Conservation (phyloP, 805 yeast genomes). For the Candida arabinofermentans region DNA sequence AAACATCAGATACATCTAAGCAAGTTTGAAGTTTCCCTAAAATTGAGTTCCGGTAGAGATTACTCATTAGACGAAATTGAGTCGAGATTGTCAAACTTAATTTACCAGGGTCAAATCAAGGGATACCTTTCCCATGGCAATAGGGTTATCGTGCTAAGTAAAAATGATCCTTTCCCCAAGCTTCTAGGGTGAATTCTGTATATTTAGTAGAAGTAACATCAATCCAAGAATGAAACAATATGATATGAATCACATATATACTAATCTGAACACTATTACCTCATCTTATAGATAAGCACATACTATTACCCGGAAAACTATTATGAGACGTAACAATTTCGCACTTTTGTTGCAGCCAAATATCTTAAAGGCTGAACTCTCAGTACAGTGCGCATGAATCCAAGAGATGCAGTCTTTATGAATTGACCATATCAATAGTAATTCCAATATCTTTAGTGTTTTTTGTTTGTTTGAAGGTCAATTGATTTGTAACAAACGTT, state of each 20-base stretch:
- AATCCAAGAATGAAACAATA: too few relatives aligned
- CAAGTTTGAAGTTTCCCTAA: slow-evolving; percentile 7
- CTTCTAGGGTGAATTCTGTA: slow-evolving; percentile 12
- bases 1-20: slow-evolving; percentile 19
- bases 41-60: slow-evolving; percentile 14
- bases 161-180: slow-evolving; percentile 66
- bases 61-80: slow-evolving; percentile 54
- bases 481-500: background rate
- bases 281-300: background rate
- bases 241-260: too few relatives aligned
- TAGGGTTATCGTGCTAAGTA: slow-evolving; percentile 70
- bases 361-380: slow-evolving; percentile 1
- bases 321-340: too few relatives aligned
- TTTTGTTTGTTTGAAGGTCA: background rate
- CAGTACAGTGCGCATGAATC: background rate
- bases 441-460: too few relatives aligned
- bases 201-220: background rate
- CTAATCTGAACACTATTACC: too few relatives aligned
- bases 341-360: slow-evolving; percentile 8
- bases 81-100: slow-evolving; percentile 63
- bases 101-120: slow-evolving; percentile 56
- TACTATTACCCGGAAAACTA: slow-evolving; percentile 13
- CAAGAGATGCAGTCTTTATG: too few relatives aligned
- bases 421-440: too few relatives aligned
- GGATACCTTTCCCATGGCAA: slow-evolving; percentile 82